phyloP scores from a whole-genome alignment of 331 rosid genomes.

The Malus hybrid region DNA sequence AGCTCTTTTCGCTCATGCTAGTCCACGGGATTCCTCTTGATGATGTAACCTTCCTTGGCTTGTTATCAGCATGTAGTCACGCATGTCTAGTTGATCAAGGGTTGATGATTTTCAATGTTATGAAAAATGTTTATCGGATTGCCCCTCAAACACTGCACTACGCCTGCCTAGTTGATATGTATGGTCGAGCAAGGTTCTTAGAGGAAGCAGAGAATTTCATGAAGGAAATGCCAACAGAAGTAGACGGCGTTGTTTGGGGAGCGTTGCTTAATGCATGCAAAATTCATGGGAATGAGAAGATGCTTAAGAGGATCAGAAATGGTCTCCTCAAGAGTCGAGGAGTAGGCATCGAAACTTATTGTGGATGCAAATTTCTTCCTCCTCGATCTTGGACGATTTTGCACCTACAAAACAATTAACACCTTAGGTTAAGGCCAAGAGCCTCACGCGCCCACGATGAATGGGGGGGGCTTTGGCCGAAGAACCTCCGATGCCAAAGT shows the following conservation, averaged over 20 bases:
- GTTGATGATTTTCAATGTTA: slow-evolving; percentile 50
- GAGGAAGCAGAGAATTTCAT: slow-evolving; percentile 62
- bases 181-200: slow-evolving; percentile 61
- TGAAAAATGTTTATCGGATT: slow-evolving; percentile 44
- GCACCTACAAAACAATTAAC: no score
- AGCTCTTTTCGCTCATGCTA: slow-evolving; percentile 62
- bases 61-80: slow-evolving; percentile 70
- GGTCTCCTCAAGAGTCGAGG: slow-evolving; percentile 24
- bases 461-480: no score
- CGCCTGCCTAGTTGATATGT: slow-evolving; percentile 64
- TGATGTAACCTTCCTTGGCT: slow-evolving; percentile 56
- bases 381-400: no score
- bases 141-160: slow-evolving; percentile 47
- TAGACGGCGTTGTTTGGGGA: slow-evolving; percentile 25
- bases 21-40: slow-evolving; percentile 61
- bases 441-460: no score
- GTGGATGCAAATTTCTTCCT: no score
- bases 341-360: slow-evolving; percentile 47
- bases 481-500: no score
- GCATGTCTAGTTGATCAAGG: slow-evolving; percentile 55
- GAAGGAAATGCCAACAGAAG: slow-evolving; percentile 51
- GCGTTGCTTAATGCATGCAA: no score
- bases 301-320: slow-evolving; percentile 39
- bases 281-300: slow-evolving; percentile 52
- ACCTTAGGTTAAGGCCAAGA: no score